A percentile compares a stretch with the other conserved stretches of the same genome.
phyloP scores from a whole-genome alignment of 192 early-diverging fungal species.

The Phlyctochytrium planicorne region DNA sequence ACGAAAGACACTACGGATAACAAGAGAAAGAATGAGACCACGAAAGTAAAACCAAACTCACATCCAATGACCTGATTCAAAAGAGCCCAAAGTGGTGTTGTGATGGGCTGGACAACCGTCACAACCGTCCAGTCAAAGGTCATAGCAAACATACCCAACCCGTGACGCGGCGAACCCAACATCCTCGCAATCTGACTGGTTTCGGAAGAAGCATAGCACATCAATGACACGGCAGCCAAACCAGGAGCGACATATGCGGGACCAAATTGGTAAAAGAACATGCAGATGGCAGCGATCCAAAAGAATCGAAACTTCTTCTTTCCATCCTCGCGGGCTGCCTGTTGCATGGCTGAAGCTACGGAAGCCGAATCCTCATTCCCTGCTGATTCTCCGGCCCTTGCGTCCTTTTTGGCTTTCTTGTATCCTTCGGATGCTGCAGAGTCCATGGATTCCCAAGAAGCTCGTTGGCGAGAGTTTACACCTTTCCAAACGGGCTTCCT shows the following conservation, averaged over 20 bases:
- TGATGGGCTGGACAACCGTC: conserved; percentile 11
- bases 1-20: too few species aligned
- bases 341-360: too few species aligned
- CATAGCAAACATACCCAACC: conserved; percentile 52
- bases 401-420: too few species aligned
- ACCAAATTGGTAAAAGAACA: conserved; percentile 56
- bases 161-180: conserved; percentile 24
- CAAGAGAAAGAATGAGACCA: background rate
- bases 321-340: background rate
- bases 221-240: conserved; percentile 15
- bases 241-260: conserved; percentile 21
- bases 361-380: too few species aligned
- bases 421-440: conserved; percentile 53
- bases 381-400: too few species aligned
- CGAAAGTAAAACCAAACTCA: background rate
- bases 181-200: background rate
- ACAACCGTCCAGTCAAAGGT: conserved; percentile 59
- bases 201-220: conserved; percentile 17
- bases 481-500: conserved; percentile 51
- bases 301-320: conserved; percentile 46
- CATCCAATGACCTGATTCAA: conserved; percentile 7
- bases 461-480: conserved; percentile 24
- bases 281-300: conserved; percentile 43
- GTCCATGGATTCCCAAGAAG: too few species aligned
- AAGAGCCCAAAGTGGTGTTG: conserved; percentile 5